Percentiles rank a stretch among this genome's conserved stretches.
Conservation (phyloP, 441 rosid species). For the Jatropha multifida region DNA sequence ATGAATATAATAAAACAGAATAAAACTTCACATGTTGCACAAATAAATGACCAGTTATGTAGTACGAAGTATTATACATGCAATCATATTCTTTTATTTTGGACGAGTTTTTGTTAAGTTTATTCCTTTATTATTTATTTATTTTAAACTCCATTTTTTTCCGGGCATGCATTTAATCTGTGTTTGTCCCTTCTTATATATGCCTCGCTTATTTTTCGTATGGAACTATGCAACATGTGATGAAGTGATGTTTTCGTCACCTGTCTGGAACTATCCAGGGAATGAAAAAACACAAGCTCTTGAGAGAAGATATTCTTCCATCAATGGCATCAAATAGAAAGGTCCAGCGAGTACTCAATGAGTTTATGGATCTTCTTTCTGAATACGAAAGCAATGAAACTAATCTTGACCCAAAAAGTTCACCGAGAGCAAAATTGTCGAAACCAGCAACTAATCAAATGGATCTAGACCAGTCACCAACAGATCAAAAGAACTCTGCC, state of each 20-base stretch:
- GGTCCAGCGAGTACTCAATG: conserved; percentile 91
- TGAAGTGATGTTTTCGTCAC: background rate
- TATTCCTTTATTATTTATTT: no score
- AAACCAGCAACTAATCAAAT: conserved; percentile 23
- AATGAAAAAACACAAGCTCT: conserved; percentile 83
- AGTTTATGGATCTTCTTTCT: conserved; percentile 88
- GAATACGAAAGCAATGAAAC: conserved; percentile 62
- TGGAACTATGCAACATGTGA: no score
- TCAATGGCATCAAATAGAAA: conserved; percentile 96
- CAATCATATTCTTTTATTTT: no score
- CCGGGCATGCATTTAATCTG: no score
- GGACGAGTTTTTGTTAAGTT: no score
- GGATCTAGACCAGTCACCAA: conserved; percentile 28
- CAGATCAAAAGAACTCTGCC: conserved; percentile 13
- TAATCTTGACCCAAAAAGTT: conserved; percentile 26
- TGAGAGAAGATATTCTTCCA: conserved; percentile 88
- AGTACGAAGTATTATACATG: no score
- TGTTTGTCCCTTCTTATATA: no score
- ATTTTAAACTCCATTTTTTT: no score
- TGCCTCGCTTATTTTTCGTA: no score
- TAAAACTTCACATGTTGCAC: no score
- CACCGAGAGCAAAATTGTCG: conserved; percentile 17
- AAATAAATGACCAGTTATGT: no score
- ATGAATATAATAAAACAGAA: no score
- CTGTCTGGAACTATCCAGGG: conserved; percentile 45